Percentiles rank a stretch among this genome's conserved stretches.
These are phyloP conservation scores for Leptodontidium sp. DNA, from an alignment of 2,329 filamentous ascomycete genomes.

Conservation along the genomic window DNA sequence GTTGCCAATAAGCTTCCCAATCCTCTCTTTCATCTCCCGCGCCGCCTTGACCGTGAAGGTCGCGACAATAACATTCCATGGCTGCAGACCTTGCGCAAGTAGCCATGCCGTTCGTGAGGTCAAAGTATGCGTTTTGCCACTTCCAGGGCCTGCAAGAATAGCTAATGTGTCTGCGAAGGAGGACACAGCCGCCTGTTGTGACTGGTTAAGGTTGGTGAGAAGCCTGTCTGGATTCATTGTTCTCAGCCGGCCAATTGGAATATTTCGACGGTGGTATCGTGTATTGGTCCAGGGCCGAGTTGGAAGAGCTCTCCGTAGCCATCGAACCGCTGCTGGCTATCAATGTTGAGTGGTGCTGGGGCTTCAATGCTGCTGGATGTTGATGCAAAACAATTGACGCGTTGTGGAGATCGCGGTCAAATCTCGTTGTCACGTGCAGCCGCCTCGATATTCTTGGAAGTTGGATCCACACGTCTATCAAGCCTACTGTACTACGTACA, in stretches of 20 bases:
- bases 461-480: no score
- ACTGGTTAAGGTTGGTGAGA: slow-evolving; percentile 68
- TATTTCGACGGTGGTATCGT: not conserved
- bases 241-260: not conserved
- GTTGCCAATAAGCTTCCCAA: slow-evolving; percentile 81
- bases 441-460: not conserved
- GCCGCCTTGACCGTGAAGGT: slow-evolving; percentile 98
- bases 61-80: slow-evolving; percentile 90
- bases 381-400: slow-evolving; percentile 5
- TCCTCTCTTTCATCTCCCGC: slow-evolving; percentile 89
- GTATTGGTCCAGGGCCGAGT: not conserved
- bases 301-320: not conserved
- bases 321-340: slow-evolving; percentile 1
- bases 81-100: slow-evolving; percentile 75
- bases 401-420: not conserved
- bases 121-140: slow-evolving; percentile 94
- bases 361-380: not conserved
- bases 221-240: slow-evolving; percentile 48
- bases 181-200: slow-evolving; percentile 70
- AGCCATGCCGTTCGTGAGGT: slow-evolving; percentile 93
- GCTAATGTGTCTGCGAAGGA: slow-evolving; percentile 65
- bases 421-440: slow-evolving; percentile 4
- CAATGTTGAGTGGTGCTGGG: not conserved
- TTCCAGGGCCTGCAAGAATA: slow-evolving; percentile 73
- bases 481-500: not conserved